phyloP scores from a whole-genome alignment of 2,329 filamentous ascomycete genomes.

The Cladosporium sp. region DNA sequence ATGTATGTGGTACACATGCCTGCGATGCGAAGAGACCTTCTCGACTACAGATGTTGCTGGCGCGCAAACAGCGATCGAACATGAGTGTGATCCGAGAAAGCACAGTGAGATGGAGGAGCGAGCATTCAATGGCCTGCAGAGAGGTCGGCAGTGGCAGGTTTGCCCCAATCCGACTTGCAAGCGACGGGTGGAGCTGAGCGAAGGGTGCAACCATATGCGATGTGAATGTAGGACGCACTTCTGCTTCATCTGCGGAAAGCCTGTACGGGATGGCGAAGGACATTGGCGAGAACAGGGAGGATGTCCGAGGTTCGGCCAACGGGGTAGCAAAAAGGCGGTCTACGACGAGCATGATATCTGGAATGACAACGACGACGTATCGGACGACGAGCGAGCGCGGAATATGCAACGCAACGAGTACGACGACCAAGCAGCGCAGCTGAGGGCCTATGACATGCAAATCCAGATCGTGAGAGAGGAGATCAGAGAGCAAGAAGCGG shows the following conservation, averaged over 20 bases:
- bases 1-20: conserved; percentile 11
- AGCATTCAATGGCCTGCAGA: conserved; percentile 12
- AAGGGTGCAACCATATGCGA: conserved; percentile 18
- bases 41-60: background rate
- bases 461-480: conserved; percentile 3
- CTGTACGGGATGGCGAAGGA: conserved; percentile 1
- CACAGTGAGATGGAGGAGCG: background rate
- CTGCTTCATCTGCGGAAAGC: conserved; percentile 17
- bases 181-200: conserved; percentile 12
- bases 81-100: conserved; percentile 12
- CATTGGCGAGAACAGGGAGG: conserved; percentile 2
- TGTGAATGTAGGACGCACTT: conserved; percentile 20
- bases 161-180: conserved; percentile 16
- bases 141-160: conserved; percentile 16
- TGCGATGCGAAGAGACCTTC: conserved; percentile 8
- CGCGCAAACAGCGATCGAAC: background rate
- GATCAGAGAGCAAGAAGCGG: background rate
- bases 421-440: background rate
- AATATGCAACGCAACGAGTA: background rate
- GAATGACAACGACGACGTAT: background rate
- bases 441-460: conserved; percentile 9
- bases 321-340: background rate
- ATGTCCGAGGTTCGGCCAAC: conserved; percentile 4
- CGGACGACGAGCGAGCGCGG: background rate
- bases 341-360: background rate